Conservation (phyloP, 495 filamentous ascomycete genomes). For the Apiosordaria backusii region DNA sequence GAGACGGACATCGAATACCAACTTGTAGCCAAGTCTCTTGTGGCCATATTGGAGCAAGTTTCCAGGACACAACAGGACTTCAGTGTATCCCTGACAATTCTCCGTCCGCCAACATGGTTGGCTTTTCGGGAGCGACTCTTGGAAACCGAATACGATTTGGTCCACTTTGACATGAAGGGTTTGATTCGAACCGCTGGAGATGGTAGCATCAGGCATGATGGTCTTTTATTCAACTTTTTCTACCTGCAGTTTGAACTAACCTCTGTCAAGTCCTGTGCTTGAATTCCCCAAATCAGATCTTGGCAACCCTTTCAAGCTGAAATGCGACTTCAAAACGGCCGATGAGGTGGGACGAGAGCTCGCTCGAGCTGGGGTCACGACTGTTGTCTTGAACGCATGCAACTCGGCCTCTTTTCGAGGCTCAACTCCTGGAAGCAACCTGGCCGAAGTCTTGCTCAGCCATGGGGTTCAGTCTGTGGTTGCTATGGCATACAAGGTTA, state of each 20-base stretch:
- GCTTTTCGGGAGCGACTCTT: constrained; percentile 4
- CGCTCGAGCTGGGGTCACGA: background rate
- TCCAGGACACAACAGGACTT: background rate
- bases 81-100: background rate
- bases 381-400: constrained; percentile 6
- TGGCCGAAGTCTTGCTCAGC: background rate
- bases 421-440: background rate
- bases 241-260: no score
- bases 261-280: background rate
- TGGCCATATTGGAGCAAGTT: constrained; percentile 1
- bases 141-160: background rate
- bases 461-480: constrained; percentile 6
- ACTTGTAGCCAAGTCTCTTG: constrained; percentile 6
- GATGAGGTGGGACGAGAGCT: background rate
- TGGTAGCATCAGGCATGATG: no score
- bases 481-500: constrained; percentile 5
- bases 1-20: constrained; percentile 8
- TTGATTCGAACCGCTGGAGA: no score
- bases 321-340: background rate
- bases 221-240: no score
- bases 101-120: constrained; percentile 5
- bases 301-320: constrained; percentile 1
- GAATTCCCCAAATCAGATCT: constrained; percentile 6
- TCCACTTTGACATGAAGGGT: constrained; percentile 8
- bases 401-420: constrained; percentile 7